phyloP scores from a whole-genome alignment of 768 basidiomycete species.

The Trametes punicea region DNA sequence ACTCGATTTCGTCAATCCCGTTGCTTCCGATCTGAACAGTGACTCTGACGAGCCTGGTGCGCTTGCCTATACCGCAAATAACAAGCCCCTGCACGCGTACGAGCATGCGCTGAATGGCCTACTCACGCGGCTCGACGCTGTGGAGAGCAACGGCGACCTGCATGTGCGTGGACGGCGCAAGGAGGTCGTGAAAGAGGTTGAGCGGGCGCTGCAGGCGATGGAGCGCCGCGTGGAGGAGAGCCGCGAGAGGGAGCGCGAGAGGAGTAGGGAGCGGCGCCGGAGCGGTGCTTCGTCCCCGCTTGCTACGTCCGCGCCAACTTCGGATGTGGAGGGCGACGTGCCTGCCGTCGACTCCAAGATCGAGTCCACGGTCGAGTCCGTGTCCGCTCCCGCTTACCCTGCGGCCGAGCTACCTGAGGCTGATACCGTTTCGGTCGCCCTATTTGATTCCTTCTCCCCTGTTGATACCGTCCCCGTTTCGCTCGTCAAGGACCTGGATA shows the following conservation, averaged over 20 bases:
- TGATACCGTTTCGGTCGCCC: not conserved
- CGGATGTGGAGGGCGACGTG: not conserved
- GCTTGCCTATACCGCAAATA: constrained; percentile 55
- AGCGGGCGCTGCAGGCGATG: constrained; percentile 51
- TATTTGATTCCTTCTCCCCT: not conserved
- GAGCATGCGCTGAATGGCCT: constrained; percentile 58
- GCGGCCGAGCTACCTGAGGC: not conserved
- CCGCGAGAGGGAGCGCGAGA: constrained; percentile 30
- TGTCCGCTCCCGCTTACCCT: not conserved
- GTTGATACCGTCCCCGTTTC: too few relatives aligned
- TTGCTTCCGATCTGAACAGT: not conserved
- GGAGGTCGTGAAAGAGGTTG: constrained; percentile 52
- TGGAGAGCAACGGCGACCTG: constrained; percentile 59
- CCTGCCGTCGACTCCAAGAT: not conserved
- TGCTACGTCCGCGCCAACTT: not conserved
- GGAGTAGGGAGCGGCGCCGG: constrained; percentile 12
- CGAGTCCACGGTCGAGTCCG: not conserved
- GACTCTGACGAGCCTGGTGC: constrained; percentile 25
- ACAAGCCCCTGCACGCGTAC: constrained; percentile 59
- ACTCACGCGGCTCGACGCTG: constrained; percentile 53
- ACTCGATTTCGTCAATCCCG: constrained; percentile 29
- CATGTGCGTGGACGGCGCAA: constrained; percentile 50
- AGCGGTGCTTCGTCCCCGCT: constrained; percentile 1
- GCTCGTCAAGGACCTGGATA: too few relatives aligned
- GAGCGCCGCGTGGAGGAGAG: constrained; percentile 47